These are phyloP conservation scores for Colletotrichum graminicola DNA, from an alignment of 2,329 filamentous ascomycete species.

Conservation along the genomic window DNA sequence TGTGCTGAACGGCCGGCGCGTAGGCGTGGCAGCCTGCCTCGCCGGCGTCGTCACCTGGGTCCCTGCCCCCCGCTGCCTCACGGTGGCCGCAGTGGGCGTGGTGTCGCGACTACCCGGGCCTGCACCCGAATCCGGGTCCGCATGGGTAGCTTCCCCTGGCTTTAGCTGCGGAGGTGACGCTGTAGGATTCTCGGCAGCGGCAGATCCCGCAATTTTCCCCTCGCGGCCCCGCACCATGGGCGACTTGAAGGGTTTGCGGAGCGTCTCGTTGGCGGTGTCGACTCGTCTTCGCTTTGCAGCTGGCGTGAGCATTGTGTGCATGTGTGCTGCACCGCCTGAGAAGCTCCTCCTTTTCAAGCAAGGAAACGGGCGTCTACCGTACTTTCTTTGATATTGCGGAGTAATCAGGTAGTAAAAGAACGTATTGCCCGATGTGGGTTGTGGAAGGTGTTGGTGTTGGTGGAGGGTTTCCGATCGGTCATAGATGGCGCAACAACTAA, in stretches of 20 bases:
- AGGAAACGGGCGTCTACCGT: no score
- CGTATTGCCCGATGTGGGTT: neutral
- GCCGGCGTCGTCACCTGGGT: neutral
- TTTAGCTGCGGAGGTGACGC: neutral
- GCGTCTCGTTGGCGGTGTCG: constrained; percentile 39
- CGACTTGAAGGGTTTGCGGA: constrained; percentile 42
- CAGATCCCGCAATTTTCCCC: neutral
- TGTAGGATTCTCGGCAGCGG: neutral
- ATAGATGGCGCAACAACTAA: neutral
- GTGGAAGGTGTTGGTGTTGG: constrained; percentile 4
- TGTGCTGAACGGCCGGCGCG: constrained; percentile 30
- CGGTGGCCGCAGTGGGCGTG: neutral
- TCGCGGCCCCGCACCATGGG: constrained; percentile 31
- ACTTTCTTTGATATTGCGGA: neutral
- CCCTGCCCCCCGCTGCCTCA: neutral
- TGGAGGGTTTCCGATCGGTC: neutral
- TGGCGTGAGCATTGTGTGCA: constrained; percentile 36
- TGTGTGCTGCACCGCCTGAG: neutral
- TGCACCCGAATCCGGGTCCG: constrained; percentile 1
- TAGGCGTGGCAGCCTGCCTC: constrained; percentile 19
- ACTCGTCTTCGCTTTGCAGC: constrained; percentile 40
- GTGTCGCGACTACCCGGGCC: neutral
- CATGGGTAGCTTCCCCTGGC: neutral
- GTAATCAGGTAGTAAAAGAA: neutral
- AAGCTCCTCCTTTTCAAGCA: neutral